Conservation (phyloP, 768 basidiomycete species). For the Chiua virens region DNA sequence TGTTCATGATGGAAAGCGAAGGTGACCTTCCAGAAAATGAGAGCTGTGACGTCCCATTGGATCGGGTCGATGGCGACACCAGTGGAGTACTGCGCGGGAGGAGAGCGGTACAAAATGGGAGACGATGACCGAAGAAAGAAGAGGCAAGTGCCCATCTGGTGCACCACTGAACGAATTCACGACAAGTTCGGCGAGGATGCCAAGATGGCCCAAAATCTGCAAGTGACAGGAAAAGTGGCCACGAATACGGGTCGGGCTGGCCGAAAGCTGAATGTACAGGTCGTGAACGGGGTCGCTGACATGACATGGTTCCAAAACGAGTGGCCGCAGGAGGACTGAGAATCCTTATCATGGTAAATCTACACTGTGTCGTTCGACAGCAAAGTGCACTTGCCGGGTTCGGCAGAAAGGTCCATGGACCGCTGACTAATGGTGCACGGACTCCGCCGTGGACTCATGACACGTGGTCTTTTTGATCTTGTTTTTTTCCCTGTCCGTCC, state of each 20-base stretch:
- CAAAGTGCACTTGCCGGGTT: constrained; percentile 2
- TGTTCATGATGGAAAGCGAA: constrained; percentile 5
- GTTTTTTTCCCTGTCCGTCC: constrained; percentile 37
- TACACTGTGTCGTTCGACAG: background rate
- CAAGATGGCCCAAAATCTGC: too few relatives aligned
- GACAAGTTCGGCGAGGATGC: background rate
- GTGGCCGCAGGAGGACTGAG: constrained; percentile 16
- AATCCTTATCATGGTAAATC: constrained; percentile 24
- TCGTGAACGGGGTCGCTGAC: background rate
- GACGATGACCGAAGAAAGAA: background rate
- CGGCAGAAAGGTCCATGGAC: constrained; percentile 29
- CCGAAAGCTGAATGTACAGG: too few relatives aligned
- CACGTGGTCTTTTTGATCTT: constrained; percentile 36
- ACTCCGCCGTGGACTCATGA: constrained; percentile 20
- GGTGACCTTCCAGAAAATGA: background rate
- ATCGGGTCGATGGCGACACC: constrained; percentile 3
- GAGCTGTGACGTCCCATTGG: constrained; percentile 6
- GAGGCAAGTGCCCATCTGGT: too few relatives aligned
- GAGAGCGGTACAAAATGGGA: constrained; percentile 9
- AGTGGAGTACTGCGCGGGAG: constrained; percentile 9
- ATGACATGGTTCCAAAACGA: background rate
- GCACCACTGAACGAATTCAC: constrained; percentile 3
- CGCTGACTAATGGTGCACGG: constrained; percentile 12
- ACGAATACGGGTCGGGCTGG: too few relatives aligned
- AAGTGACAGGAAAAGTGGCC: too few relatives aligned